Conservation (phyloP, 2,329 filamentous ascomycete genomes). For the Conoideocrella luteorostrata region DNA sequence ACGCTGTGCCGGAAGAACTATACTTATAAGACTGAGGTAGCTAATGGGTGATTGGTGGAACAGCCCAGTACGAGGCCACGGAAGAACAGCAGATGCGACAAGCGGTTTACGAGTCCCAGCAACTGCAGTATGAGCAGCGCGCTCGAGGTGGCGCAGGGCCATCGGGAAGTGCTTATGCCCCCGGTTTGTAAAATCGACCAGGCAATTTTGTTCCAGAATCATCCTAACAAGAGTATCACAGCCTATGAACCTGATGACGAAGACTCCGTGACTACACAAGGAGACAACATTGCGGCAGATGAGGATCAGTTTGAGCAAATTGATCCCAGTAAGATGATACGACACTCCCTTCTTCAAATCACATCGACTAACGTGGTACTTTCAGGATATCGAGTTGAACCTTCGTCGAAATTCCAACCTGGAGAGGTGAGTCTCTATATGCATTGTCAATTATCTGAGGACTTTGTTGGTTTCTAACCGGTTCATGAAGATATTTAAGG, state of each 20-base stretch:
- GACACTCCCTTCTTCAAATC: neutral
- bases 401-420: constrained; percentile 32
- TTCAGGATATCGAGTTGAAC: constrained; percentile 34
- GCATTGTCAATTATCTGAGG: neutral
- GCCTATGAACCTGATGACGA: constrained; percentile 8
- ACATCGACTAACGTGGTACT: neutral
- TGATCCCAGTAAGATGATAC: constrained; percentile 29
- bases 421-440: constrained; percentile 29
- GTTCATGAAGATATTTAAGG: constrained; percentile 43
- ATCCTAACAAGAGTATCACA: no score
- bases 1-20: no score
- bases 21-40: neutral
- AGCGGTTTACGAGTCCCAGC: neutral
- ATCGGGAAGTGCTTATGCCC: neutral
- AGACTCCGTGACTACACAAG: constrained; percentile 1
- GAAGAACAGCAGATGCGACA: constrained; percentile 1
- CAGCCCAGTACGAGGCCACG: neutral
- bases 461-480: no score
- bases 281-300: neutral
- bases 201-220: no score
- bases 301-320: constrained; percentile 18
- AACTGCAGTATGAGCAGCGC: constrained; percentile 1
- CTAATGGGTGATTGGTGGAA: neutral
- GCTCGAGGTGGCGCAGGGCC: neutral
- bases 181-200: no score